These are phyloP conservation scores for Bruguiera hainesii DNA, from an alignment of 441 rosid species.

Conservation along the genomic window DNA sequence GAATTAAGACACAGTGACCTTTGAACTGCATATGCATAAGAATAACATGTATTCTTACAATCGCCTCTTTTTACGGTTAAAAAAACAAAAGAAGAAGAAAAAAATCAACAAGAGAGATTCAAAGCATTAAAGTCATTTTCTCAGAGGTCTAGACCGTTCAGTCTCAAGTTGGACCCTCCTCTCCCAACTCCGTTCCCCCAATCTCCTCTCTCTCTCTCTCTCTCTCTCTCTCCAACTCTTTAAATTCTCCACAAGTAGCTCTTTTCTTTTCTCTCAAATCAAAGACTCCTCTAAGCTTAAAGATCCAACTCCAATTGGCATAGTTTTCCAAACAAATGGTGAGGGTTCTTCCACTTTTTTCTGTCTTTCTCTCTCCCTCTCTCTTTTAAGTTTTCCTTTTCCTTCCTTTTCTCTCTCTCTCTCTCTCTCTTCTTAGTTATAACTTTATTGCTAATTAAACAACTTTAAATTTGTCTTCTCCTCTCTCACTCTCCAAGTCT, in stretches of 20 bases:
- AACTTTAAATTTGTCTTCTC: not conserved
- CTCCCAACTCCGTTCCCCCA: not conserved
- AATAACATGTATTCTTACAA: too few species aligned
- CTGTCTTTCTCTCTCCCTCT: not conserved
- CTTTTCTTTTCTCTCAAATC: slow-evolving; percentile 22
- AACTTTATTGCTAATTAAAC: too few species aligned
- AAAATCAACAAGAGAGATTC: not conserved
- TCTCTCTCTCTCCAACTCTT: slow-evolving; percentile 25
- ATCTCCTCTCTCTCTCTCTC: not conserved
- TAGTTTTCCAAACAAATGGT: slow-evolving; percentile 40
- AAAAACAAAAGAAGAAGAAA: not conserved
- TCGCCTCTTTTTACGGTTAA: not conserved
- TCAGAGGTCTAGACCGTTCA: slow-evolving; percentile 31
- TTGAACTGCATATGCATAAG: too few species aligned
- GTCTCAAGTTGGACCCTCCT: slow-evolving; percentile 32
- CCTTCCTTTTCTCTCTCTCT: not conserved
- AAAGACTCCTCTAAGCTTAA: slow-evolving; percentile 14
- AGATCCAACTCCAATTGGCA: slow-evolving; percentile 22
- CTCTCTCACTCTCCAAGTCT: slow-evolving; percentile 3
- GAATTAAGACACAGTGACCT: too few species aligned
- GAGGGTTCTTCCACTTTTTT: slow-evolving; percentile 42
- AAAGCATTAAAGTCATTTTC: not conserved
- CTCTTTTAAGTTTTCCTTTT: not conserved
- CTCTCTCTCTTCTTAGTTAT: not conserved
- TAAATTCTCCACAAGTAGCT: slow-evolving; percentile 39